phyloP scores from a whole-genome alignment of 2,329 filamentous ascomycete species.

The Claviceps pusilla region DNA sequence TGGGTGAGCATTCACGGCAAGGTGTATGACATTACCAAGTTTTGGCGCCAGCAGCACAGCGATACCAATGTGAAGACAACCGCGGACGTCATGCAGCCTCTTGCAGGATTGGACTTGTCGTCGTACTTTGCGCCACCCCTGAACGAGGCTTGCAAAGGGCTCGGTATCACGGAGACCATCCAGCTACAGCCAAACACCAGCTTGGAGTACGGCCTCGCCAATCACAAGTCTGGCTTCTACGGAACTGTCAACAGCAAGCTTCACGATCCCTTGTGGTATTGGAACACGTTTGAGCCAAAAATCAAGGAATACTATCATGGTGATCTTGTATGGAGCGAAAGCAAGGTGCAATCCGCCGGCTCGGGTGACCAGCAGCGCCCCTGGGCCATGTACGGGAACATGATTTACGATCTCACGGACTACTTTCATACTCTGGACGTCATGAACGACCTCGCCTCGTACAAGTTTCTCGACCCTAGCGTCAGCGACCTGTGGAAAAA shows the following conservation, averaged over 20 bases:
- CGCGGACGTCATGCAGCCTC: constrained; percentile 53
- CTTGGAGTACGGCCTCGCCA: constrained; percentile 33
- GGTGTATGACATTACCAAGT: constrained; percentile 85
- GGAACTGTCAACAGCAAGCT: constrained; percentile 45
- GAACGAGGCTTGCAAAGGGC: constrained; percentile 53
- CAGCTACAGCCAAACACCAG: constrained; percentile 52
- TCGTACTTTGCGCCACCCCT: constrained; percentile 77
- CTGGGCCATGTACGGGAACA: constrained; percentile 66
- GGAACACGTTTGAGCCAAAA: constrained; percentile 52
- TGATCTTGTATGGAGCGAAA: constrained; percentile 56
- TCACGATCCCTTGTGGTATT: constrained; percentile 60
- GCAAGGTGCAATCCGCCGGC: constrained; percentile 49
- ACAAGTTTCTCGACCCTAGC: constrained; percentile 56
- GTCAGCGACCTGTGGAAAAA: constrained; percentile 54
- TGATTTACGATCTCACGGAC: constrained; percentile 78
- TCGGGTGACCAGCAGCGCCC: constrained; percentile 44
- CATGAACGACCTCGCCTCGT: constrained; percentile 38
- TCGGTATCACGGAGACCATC: constrained; percentile 46
- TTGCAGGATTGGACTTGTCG: constrained; percentile 66
- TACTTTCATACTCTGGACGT: constrained; percentile 66
- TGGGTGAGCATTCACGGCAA: constrained; percentile 77
- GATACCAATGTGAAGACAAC: constrained; percentile 49
- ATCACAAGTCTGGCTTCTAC: constrained; percentile 55
- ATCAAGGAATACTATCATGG: constrained; percentile 84
- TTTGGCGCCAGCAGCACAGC: constrained; percentile 74